Percentiles rank a stretch among this genome's conserved stretches.
These are phyloP conservation scores for Holtermannia corniformis DNA, from an alignment of 768 basidiomycete genomes.

Conservation along the genomic window DNA sequence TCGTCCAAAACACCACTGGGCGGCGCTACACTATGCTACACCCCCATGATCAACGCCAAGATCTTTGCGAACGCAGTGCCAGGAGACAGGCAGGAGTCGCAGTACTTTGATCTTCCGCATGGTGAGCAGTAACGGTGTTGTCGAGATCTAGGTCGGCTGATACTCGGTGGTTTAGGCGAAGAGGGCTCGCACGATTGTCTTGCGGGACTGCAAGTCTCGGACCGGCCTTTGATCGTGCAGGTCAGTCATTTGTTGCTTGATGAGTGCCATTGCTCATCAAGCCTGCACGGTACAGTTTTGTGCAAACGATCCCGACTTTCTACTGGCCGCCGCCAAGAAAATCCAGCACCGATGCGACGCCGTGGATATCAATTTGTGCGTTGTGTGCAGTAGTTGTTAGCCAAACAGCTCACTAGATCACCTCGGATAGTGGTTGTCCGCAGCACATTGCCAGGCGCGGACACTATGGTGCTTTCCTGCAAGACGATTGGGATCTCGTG, in stretches of 20 bases:
- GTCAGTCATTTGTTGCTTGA: slow-evolving; percentile 21
- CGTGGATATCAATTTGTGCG: slow-evolving; percentile 80
- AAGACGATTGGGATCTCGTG: slow-evolving; percentile 91
- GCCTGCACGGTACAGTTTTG: slow-evolving; percentile 54
- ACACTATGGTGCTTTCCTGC: slow-evolving; percentile 77
- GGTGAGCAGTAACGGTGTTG: too few relatives aligned
- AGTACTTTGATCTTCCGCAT: slow-evolving; percentile 5
- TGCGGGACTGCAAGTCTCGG: slow-evolving; percentile 43
- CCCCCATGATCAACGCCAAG: slow-evolving; percentile 97
- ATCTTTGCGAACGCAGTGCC: slow-evolving; percentile 19
- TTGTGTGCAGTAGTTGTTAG: not conserved
- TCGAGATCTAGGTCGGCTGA: too few relatives aligned
- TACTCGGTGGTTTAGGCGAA: slow-evolving; percentile 48
- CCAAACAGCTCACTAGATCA: not conserved
- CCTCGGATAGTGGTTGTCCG: slow-evolving; percentile 50
- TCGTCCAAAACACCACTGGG: slow-evolving; percentile 14
- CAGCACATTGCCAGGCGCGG: slow-evolving; percentile 89
- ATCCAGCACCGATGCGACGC: slow-evolving; percentile 79
- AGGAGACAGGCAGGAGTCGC: slow-evolving; percentile 46
- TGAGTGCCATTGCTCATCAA: not conserved
- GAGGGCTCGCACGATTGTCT: slow-evolving; percentile 56
- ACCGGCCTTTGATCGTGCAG: slow-evolving; percentile 80
- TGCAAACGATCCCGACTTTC: slow-evolving; percentile 70
- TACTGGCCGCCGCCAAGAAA: slow-evolving; percentile 65
- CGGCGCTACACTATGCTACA: slow-evolving; percentile 64